Percentiles rank a stretch among this genome's conserved stretches.
phyloP scores from a whole-genome alignment of 2,329 filamentous ascomycete species.

The Sporothrix pallida region DNA sequence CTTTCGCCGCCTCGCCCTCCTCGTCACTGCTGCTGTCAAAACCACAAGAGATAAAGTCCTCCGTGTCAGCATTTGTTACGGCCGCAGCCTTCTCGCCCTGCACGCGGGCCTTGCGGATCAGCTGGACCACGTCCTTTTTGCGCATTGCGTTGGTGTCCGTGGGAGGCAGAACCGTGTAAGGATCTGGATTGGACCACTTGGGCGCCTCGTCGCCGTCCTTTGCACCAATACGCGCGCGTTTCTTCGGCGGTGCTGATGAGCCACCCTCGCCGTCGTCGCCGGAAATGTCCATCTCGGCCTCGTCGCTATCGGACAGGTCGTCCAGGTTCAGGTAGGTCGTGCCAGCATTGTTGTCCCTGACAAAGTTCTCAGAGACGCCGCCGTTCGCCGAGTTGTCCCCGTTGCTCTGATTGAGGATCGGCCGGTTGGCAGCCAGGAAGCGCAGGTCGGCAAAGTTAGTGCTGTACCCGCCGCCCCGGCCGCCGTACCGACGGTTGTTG shows the following conservation, averaged over 20 bases:
- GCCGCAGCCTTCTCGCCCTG: constrained; percentile 55
- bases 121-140: constrained; percentile 83
- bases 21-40: constrained; percentile 60
- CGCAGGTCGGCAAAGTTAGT: constrained; percentile 40
- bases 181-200: constrained; percentile 95
- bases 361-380: constrained; percentile 53
- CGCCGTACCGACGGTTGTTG: constrained; percentile 27
- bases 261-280: constrained; percentile 51
- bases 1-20: constrained; percentile 24
- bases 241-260: constrained; percentile 38
- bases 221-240: constrained; percentile 33
- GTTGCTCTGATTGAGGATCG: constrained; percentile 54
- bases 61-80: constrained; percentile 62
- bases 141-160: constrained; percentile 69
- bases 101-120: constrained; percentile 88
- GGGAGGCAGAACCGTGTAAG: constrained; percentile 86
- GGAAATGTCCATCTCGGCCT: constrained; percentile 69
- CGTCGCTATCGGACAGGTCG: constrained; percentile 66
- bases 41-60: constrained; percentile 91
- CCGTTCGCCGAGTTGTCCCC: constrained; percentile 39
- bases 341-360: constrained; percentile 50
- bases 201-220: constrained; percentile 50
- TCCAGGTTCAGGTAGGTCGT: constrained; percentile 62
- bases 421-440: constrained; percentile 55
- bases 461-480: constrained; percentile 25